Evolutionary conservation across 2,329 filamentous ascomycete genomes (phyloP).

Genomic region (Penicillium oxalicum): DNA sequence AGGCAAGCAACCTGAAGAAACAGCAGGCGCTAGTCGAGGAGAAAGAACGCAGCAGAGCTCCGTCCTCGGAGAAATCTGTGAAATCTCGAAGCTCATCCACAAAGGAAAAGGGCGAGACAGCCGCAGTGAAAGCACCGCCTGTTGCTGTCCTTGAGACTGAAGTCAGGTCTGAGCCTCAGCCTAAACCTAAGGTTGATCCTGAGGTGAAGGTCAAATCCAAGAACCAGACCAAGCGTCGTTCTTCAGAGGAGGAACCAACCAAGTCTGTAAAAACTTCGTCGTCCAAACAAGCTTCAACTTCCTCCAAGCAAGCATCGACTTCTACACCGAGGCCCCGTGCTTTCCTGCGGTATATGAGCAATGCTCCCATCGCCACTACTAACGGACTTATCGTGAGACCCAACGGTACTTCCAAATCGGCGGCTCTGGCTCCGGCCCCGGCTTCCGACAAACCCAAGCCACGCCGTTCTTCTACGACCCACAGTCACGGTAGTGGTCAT

Average conservation of each 20-base stretch:
- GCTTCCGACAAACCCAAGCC: constrained; percentile 21
- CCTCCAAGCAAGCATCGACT: constrained; percentile 23
- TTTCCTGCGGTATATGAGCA: constrained; percentile 34
- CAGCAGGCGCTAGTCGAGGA: constrained; percentile 18
- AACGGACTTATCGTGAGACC: constrained; percentile 35
- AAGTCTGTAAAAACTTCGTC: constrained; percentile 19
- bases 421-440: constrained; percentile 20
- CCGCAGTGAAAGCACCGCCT: constrained; percentile 8
- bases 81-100: constrained; percentile 13
- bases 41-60: constrained; percentile 18
- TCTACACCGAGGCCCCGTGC: constrained; percentile 18
- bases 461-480: constrained; percentile 28
- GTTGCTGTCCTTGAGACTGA: not conserved
- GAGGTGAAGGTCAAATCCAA: not conserved
- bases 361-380: constrained; percentile 36
- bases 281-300: not conserved
- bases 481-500: constrained; percentile 22
- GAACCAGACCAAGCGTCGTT: constrained; percentile 11
- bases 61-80: constrained; percentile 10
- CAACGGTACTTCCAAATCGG: constrained; percentile 28
- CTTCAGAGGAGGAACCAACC: constrained; percentile 16
- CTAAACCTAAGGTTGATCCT: too few species aligned
- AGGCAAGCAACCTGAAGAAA: constrained; percentile 16
- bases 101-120: not conserved
- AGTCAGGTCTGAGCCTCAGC: not conserved